phyloP scores from a whole-genome alignment of 2,329 filamentous ascomycete genomes.

The Trichoderma simmonsii region DNA sequence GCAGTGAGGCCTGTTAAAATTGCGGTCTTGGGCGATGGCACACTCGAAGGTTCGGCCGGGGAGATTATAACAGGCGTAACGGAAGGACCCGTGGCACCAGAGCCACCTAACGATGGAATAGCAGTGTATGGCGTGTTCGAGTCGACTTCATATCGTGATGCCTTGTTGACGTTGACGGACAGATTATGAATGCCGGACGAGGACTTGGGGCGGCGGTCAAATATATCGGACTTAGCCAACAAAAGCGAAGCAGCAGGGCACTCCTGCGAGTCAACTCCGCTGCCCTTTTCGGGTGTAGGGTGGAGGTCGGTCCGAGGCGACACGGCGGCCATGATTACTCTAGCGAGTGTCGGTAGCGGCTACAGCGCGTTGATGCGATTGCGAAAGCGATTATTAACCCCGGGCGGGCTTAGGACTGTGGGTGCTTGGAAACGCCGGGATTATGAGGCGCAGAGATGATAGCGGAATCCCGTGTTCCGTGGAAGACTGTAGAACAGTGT shows the following conservation, averaged over 20 bases:
- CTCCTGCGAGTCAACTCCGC: conserved; percentile 4
- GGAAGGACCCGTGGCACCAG: conserved; percentile 4
- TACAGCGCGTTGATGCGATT: conserved; percentile 3
- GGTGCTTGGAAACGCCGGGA: background rate
- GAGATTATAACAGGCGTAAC: conserved; percentile 20
- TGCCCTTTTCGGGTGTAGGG: background rate
- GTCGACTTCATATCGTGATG: conserved; percentile 22
- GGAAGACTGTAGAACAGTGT: conserved; percentile 7
- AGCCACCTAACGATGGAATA: conserved; percentile 29
- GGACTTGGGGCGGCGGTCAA: conserved; percentile 22
- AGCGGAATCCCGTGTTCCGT: conserved; percentile 6
- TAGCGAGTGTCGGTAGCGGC: conserved; percentile 7
- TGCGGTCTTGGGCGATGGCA: background rate
- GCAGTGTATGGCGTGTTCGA: conserved; percentile 24
- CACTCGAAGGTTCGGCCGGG: conserved; percentile 12
- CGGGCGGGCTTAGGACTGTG: conserved; percentile 6
- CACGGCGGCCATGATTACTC: conserved; percentile 16
- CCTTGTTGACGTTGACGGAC: conserved; percentile 25
- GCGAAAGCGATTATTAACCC: conserved; percentile 13
- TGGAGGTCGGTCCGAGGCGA: conserved; percentile 22
- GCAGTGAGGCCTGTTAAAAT: background rate
- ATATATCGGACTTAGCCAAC: conserved; percentile 18
- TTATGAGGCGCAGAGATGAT: background rate
- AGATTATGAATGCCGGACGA: conserved; percentile 21
- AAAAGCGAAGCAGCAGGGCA: conserved; percentile 10